Conservation (phyloP, 116 monocot genomes). For the Posidonia oceanica region DNA sequence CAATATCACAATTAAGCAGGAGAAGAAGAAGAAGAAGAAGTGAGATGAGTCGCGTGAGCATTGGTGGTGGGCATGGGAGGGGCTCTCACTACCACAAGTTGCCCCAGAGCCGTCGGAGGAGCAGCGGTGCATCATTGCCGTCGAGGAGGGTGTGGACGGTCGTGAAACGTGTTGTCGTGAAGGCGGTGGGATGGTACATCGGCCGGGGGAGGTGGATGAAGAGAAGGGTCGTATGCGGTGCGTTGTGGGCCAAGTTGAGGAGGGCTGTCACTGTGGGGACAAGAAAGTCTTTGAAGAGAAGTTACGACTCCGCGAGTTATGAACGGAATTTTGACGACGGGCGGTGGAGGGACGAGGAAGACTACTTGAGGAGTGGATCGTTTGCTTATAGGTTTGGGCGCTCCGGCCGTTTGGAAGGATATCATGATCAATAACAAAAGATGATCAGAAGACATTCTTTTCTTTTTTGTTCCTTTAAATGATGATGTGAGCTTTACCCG, state of each 20-base stretch:
- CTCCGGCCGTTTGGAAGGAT: slow-evolving; percentile 1
- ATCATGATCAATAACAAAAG: neutral
- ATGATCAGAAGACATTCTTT: too few relatives aligned
- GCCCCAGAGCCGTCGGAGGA: slow-evolving; percentile 1
- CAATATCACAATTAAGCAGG: too few relatives aligned
- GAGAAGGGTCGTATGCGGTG: neutral
- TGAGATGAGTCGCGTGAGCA: neutral
- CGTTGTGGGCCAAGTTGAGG: slow-evolving; percentile 8
- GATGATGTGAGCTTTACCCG: too few relatives aligned
- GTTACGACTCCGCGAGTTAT: slow-evolving; percentile 14
- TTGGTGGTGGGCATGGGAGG: neutral
- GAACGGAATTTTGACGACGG: slow-evolving; percentile 28
- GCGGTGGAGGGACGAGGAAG: slow-evolving; percentile 26
- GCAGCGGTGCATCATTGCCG: neutral
- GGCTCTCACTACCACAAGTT: slow-evolving; percentile 8
- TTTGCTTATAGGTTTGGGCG: slow-evolving; percentile 15
- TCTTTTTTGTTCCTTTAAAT: too few relatives aligned
- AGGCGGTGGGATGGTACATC: slow-evolving; percentile 8
- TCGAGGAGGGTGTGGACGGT: slow-evolving; percentile 14
- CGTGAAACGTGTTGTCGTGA: slow-evolving; percentile 13
- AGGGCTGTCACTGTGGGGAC: neutral
- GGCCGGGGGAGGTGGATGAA: slow-evolving; percentile 1
- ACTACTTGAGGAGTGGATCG: slow-evolving; percentile 16
- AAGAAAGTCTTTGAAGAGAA: neutral
- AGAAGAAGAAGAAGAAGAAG: neutral